phyloP scores from a whole-genome alignment of 805 yeast genomes.

The Yarrowia sp. region DNA sequence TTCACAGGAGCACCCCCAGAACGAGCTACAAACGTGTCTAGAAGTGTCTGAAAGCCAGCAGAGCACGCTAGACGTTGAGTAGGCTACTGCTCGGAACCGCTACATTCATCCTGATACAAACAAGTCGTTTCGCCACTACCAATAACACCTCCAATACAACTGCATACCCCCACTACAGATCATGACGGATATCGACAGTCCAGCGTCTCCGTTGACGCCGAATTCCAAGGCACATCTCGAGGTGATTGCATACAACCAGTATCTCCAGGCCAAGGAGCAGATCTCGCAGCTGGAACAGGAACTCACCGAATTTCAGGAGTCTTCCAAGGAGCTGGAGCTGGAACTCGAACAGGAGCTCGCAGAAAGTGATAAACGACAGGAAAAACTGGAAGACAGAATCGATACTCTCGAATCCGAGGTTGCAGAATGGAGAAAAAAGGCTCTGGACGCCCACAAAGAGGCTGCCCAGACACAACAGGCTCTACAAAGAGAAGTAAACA shows the following conservation, averaged over 20 bases:
- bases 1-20: not conserved
- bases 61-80: not conserved
- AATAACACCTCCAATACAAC: too few species aligned
- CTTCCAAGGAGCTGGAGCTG: slow-evolving; percentile 56
- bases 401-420: slow-evolving; percentile 45
- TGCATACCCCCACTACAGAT: not conserved
- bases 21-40: not conserved
- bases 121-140: too few species aligned
- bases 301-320: slow-evolving; percentile 54
- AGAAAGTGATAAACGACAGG: slow-evolving; percentile 48
- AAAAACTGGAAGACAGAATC: slow-evolving; percentile 45
- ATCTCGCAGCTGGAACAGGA: slow-evolving; percentile 54
- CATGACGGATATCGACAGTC: slow-evolving; percentile 19
- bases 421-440: slow-evolving; percentile 46
- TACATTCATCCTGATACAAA: too few species aligned
- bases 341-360: slow-evolving; percentile 56
- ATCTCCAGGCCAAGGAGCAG: slow-evolving; percentile 46
- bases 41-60: not conserved
- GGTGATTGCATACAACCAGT: slow-evolving; percentile 38
- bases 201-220: slow-evolving; percentile 30
- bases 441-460: slow-evolving; percentile 48
- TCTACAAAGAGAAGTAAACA: slow-evolving; percentile 45
- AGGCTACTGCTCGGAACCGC: too few species aligned
- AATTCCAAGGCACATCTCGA: slow-evolving; percentile 34
- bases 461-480: slow-evolving; percentile 44